These are phyloP conservation scores for Fusarium phyllophilum DNA, from an alignment of 2,329 filamentous ascomycete species.

Conservation along the genomic window DNA sequence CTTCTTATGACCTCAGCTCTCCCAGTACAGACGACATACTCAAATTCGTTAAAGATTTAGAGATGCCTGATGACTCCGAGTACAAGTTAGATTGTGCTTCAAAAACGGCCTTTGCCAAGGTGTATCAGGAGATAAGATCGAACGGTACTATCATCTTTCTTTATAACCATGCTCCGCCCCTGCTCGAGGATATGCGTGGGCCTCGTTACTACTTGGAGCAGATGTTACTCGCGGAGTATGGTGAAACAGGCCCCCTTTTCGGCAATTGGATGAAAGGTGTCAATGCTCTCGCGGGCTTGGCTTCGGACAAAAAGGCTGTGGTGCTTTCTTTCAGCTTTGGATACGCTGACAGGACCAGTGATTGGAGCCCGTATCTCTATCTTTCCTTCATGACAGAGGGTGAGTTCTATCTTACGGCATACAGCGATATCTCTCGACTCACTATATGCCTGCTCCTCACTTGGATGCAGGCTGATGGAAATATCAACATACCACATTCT, in stretches of 20 bases:
- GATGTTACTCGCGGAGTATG: background rate
- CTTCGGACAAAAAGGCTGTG: background rate
- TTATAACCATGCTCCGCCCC: background rate
- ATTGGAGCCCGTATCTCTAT: background rate
- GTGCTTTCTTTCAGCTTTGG: background rate
- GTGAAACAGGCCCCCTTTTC: background rate
- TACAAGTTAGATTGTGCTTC: background rate
- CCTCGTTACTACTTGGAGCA: background rate
- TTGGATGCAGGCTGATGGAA: background rate
- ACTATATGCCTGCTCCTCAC: background rate
- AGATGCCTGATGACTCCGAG: background rate
- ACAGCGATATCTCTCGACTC: background rate
- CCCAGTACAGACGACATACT: background rate
- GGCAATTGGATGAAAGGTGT: background rate
- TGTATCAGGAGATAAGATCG: background rate
- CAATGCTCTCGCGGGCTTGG: background rate
- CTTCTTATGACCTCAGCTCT: background rate
- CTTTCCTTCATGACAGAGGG: background rate
- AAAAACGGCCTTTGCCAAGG: background rate
- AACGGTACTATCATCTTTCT: background rate
- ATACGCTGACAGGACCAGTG: background rate
- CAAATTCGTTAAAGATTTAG: background rate
- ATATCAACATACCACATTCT: background rate
- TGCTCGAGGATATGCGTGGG: background rate
- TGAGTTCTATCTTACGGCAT: background rate